Evolutionary conservation across 2,329 filamentous ascomycete genomes (phyloP).

Genomic region (Raffaelea deltoideospora): DNA sequence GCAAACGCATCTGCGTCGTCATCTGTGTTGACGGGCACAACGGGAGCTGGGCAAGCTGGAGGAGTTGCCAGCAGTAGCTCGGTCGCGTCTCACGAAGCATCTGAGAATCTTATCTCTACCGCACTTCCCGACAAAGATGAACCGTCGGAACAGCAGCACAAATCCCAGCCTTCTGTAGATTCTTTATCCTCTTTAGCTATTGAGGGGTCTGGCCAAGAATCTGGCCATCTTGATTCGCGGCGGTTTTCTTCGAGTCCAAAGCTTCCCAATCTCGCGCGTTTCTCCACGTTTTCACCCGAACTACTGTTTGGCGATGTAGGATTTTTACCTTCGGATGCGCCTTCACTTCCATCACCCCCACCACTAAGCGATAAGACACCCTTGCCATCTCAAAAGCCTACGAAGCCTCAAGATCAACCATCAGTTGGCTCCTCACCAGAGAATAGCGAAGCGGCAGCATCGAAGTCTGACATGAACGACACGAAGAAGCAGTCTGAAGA

Average conservation of each 20-base stretch:
- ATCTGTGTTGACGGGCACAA: too few relatives aligned
- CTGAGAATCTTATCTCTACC: too few relatives aligned
- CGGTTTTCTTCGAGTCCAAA: slow-evolving; percentile 38
- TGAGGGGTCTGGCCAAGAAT: background rate
- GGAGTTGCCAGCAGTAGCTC: too few relatives aligned
- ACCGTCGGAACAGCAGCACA: slow-evolving; percentile 1
- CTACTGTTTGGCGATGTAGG: slow-evolving; percentile 28
- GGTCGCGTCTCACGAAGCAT: too few relatives aligned
- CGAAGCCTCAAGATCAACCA: too few relatives aligned
- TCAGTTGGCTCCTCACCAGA: too few relatives aligned
- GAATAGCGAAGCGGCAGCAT: background rate
- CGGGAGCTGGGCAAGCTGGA: too few relatives aligned
- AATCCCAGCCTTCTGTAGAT: slow-evolving; percentile 1
- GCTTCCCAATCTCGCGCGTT: slow-evolving; percentile 39
- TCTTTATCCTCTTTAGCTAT: background rate
- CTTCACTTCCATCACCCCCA: slow-evolving; percentile 12
- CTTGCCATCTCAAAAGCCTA: background rate
- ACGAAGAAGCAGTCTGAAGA: background rate
- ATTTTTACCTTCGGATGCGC: slow-evolving; percentile 12
- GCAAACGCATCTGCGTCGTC: too few relatives aligned
- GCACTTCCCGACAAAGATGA: too few relatives aligned
- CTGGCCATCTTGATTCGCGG: slow-evolving; percentile 10
- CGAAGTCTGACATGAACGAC: background rate
- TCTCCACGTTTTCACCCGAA: slow-evolving; percentile 46
- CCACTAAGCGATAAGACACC: background rate